Percentiles rank a stretch among this genome's conserved stretches.
phyloP scores from a whole-genome alignment of 2,329 filamentous ascomycete genomes.

The Clarireedia monteithiana region DNA sequence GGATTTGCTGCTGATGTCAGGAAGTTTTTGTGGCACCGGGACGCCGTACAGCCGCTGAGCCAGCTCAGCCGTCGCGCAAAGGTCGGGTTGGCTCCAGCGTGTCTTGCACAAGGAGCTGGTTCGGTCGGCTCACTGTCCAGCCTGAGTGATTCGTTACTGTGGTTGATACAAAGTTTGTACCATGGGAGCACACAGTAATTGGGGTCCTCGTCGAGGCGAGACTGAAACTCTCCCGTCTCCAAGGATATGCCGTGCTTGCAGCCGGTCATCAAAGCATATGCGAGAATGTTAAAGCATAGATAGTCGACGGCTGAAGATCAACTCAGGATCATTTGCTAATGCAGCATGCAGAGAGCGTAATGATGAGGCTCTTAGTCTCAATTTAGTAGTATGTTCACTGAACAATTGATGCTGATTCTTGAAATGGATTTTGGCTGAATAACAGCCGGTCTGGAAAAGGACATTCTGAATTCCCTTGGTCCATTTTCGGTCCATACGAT shows the following conservation, averaged over 20 bases:
- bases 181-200: neutral
- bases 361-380: conserved; percentile 1
- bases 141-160: neutral
- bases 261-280: neutral
- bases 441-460: neutral
- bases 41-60: neutral
- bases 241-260: neutral
- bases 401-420: conserved; percentile 1
- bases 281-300: neutral
- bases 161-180: neutral
- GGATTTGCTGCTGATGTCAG: neutral
- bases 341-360: neutral
- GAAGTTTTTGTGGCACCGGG: neutral
- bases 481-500: neutral
- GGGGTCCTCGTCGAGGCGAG: neutral
- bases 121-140: neutral
- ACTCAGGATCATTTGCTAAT: neutral
- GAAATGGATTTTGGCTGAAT: conserved; percentile 2
- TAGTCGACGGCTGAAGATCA: neutral
- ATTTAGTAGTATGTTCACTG: conserved; percentile 3
- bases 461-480: neutral
- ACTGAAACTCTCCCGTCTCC: conserved; percentile 1
- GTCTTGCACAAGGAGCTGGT: neutral
- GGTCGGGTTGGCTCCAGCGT: neutral
- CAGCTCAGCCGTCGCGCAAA: neutral